A percentile compares a stretch with the other conserved stretches of the same genome.
Evolutionary conservation across 1,284 basidiomycete species (phyloP).

Genomic region (Cryptococcus floricola): DNA sequence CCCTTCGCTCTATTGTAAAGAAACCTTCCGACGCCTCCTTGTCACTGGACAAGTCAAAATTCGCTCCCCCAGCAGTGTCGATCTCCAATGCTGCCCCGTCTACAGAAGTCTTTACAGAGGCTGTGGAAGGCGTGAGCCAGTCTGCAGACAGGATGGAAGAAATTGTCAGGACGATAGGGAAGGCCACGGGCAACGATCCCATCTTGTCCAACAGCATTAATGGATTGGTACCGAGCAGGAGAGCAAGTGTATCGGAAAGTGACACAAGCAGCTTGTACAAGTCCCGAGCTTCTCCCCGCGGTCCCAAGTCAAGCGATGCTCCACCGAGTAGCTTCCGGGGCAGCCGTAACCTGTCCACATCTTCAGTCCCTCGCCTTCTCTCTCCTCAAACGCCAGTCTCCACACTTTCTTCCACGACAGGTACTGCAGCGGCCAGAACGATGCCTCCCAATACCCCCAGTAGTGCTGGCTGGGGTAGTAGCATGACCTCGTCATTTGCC

Average conservation of each 20-base stretch:
- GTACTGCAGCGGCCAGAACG: background rate
- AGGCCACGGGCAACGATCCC: conserved; percentile 27
- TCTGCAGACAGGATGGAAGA: conserved; percentile 20
- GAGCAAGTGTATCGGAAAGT: background rate
- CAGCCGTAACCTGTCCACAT: conserved; percentile 4
- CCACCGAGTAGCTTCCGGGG: conserved; percentile 16
- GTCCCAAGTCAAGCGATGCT: background rate
- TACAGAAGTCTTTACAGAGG: conserved; percentile 25
- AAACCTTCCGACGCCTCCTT: conserved; percentile 30
- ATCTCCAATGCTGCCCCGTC: conserved; percentile 20
- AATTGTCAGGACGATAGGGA: conserved; percentile 25
- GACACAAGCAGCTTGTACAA: background rate
- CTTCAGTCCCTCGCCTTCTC: conserved; percentile 2
- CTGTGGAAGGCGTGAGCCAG: conserved; percentile 23
- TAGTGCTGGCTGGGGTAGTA: conserved; percentile 18
- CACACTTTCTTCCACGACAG: background rate
- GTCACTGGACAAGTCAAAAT: conserved; percentile 5
- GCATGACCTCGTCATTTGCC: conserved; percentile 32
- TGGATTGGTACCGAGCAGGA: background rate
- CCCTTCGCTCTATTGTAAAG: conserved; percentile 30
- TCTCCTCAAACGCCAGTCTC: background rate
- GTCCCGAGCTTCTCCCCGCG: background rate
- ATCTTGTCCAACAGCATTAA: background rate
- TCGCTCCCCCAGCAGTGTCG: conserved; percentile 7
- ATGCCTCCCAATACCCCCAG: background rate